Base-by-base conservation (phyloP, 1,284 basidiomycete species). In the Trichosporon coremiiforme region DNA sequence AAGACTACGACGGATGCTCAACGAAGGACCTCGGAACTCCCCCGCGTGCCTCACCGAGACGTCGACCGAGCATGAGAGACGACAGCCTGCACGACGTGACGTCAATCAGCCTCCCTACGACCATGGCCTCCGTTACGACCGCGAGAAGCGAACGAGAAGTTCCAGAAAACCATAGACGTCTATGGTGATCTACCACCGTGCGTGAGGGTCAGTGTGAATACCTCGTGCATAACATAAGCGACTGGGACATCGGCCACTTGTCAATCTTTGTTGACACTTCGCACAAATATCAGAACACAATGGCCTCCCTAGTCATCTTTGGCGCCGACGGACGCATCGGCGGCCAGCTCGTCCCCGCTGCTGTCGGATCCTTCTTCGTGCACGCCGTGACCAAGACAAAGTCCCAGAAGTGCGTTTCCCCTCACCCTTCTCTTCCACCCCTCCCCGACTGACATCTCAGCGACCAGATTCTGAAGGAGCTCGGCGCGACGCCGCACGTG, bases 371-470 rank as follows among this genome's bases (percentile, higher is more conserved):
- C 13, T 62, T 33, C 57, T 17, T 62, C 57, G 57, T 62, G 31
- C 31, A 62, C 31, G 57, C 57, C 17, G 57, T 62, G 57, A 62
- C 57, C 20, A 62, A 62, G 57, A 62, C 57, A 17, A 62, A 62
- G 57, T 35, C 17, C 3, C 29, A 31, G 25, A 33, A 33, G 55
- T 33, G 15, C 13, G 55, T 33, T 60, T 31, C 17, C 4, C 29
- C 25, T 25, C 25, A 25, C 25, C 25, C 33, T 4, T 8, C 9
- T 35, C 33, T 35, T 35, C 33, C 6, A 10, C 13, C 55, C 31
- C 15, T 33, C 33, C 25, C 7, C 13, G 8, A 31, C 57, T 62
- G 33, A 62, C 57, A 6, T 20, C 15, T 1, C 8, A 62, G 57
- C 57, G 29, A 62, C 33, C 17, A 62, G 57, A 17, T 62, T 3